Conservation (phyloP, 2,329 filamentous ascomycete species). For the Orbilia blumenaviensis region DNA sequence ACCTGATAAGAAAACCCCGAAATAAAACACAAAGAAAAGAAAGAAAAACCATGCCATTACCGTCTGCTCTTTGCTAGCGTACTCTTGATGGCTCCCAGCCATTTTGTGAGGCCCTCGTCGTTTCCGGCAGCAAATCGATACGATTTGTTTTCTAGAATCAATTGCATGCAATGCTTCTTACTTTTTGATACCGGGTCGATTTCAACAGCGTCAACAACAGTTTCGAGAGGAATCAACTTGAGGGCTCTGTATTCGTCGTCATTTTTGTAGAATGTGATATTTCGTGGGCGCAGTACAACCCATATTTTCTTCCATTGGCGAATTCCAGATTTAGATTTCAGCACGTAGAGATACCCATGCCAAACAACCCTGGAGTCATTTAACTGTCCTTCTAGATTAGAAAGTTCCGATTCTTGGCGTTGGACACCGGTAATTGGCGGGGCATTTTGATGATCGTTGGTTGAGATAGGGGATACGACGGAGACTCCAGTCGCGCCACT, state of each 20-base stretch:
- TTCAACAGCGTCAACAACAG: constrained; percentile 88
- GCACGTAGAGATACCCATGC: constrained; percentile 86
- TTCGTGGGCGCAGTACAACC: constrained; percentile 86
- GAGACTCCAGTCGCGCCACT: constrained; percentile 49
- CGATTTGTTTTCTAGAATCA: constrained; percentile 91
- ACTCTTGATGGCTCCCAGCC: constrained; percentile 91
- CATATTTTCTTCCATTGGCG: constrained; percentile 94
- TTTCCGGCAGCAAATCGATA: constrained; percentile 79
- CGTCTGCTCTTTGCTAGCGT: constrained; percentile 69
- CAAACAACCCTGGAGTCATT: constrained; percentile 82
- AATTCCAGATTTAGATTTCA: constrained; percentile 83
- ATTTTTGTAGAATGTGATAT: constrained; percentile 90
- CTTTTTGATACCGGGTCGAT: constrained; percentile 86
- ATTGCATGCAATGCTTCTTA: constrained; percentile 86
- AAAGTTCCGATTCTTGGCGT: constrained; percentile 58
- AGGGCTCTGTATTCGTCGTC: constrained; percentile 87
- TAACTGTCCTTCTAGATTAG: constrained; percentile 59
- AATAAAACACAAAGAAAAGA: background rate
- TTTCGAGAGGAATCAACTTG: constrained; percentile 79
- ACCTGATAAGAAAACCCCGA: background rate
- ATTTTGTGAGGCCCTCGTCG: constrained; percentile 83
- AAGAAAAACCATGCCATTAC: constrained; percentile 7
- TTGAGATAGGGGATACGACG: constrained; percentile 45
- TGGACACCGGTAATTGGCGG: constrained; percentile 53
- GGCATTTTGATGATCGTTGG: constrained; percentile 21